Percentiles rank a stretch among this genome's conserved stretches.
phyloP scores from a whole-genome alignment of 352 stramenopile species.

The Pythium aquatile region DNA sequence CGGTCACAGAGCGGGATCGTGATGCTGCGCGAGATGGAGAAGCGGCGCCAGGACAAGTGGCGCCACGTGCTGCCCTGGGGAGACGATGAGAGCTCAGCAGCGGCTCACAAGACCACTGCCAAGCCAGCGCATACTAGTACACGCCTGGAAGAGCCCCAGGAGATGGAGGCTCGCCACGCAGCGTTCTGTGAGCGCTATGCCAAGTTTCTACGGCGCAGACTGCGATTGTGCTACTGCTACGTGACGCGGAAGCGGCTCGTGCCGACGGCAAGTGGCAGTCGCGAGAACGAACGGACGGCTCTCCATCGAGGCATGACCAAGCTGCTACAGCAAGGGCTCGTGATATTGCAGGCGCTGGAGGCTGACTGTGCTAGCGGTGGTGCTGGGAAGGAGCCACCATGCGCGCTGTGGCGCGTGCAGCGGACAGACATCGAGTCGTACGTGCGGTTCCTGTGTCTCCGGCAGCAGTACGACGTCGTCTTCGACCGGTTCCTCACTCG shows the following conservation, averaged over 20 bases:
- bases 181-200: not conserved
- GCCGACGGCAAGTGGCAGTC: not conserved
- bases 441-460: not conserved
- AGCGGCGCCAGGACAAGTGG: conserved; percentile 38
- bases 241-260: conserved; percentile 1
- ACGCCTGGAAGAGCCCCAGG: not conserved
- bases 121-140: not conserved
- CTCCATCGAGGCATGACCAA: conserved; percentile 3
- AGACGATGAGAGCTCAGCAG: no score
- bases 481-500: conserved; percentile 43
- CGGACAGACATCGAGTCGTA: conserved; percentile 4
- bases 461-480: not conserved
- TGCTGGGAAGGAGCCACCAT: not conserved
- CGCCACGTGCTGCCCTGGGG: conserved; percentile 24
- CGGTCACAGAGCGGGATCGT: conserved; percentile 50
- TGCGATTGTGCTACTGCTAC: conserved; percentile 7
- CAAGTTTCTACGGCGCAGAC: not conserved
- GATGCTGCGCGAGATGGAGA: conserved; percentile 47
- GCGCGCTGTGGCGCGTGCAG: not conserved
- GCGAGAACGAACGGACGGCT: not conserved
- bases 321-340: conserved; percentile 2
- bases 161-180: not conserved
- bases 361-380: not conserved
- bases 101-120: not conserved
- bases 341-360: not conserved